Percentiles rank a stretch among this genome's conserved stretches.
phyloP scores from a whole-genome alignment of 2,329 filamentous ascomycete genomes.

The Nemania serpens region DNA sequence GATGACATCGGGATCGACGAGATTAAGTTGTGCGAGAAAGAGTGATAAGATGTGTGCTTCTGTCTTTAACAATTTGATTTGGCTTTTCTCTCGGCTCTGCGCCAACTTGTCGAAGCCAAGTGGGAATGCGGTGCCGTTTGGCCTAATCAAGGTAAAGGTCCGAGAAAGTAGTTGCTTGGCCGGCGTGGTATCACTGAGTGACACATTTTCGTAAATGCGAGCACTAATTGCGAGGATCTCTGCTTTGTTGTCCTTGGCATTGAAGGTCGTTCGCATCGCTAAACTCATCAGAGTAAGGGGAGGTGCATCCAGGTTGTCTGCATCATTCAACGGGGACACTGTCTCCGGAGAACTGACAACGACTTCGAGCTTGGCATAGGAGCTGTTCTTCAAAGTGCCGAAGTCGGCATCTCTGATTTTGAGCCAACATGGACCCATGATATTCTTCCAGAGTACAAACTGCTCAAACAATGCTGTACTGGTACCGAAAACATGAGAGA shows the following conservation, averaged over 20 bases:
- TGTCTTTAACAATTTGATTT: conserved; percentile 79
- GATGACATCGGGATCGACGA: conserved; percentile 89
- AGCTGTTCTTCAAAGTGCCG: conserved; percentile 82
- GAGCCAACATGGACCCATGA: conserved; percentile 98
- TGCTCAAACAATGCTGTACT: conserved; percentile 96
- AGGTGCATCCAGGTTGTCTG: conserved; percentile 80
- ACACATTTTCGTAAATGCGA: conserved; percentile 89
- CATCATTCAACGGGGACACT: conserved; percentile 73
- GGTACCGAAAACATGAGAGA: conserved; percentile 90
- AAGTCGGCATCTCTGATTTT: conserved; percentile 88
- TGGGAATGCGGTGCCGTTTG: conserved; percentile 75
- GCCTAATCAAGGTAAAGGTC: conserved; percentile 90
- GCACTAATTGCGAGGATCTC: conserved; percentile 92
- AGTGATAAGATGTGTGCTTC: conserved; percentile 85
- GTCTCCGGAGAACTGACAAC: conserved; percentile 77
- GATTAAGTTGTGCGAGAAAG: conserved; percentile 86
- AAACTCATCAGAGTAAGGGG: conserved; percentile 96
- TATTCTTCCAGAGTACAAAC: conserved; percentile 97
- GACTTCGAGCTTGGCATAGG: conserved; percentile 95
- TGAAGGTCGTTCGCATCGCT: conserved; percentile 84
- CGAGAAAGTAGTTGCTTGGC: conserved; percentile 87
- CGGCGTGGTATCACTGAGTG: conserved; percentile 83
- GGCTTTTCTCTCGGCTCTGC: conserved; percentile 72
- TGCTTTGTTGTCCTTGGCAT: conserved; percentile 91
- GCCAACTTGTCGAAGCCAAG: conserved; percentile 82